Evolutionary conservation across 495 filamentous ascomycete genomes (phyloP).

Genomic region (Lasiosphaeria miniovina): DNA sequence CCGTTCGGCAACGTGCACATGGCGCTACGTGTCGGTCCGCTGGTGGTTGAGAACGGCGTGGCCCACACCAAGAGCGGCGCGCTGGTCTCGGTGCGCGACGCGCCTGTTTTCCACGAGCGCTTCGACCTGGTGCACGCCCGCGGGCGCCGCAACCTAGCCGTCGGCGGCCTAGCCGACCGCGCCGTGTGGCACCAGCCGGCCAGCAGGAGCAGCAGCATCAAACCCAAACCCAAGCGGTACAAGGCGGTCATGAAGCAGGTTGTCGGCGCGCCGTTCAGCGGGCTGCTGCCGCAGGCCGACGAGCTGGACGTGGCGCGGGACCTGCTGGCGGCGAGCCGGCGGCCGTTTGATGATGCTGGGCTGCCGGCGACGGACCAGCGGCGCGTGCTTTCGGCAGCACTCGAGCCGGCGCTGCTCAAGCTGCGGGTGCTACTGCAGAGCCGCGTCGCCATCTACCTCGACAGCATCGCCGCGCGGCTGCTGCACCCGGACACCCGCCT

Average conservation of each 20-base stretch:
- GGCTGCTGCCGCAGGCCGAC: slow-evolving; percentile 16
- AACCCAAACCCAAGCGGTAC: slow-evolving; percentile 32
- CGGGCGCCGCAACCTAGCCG: background rate
- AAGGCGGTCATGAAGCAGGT: slow-evolving; percentile 45
- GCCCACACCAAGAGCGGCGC: slow-evolving; percentile 30
- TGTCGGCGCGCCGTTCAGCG: slow-evolving; percentile 36
- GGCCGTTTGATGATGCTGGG: background rate
- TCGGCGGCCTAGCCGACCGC: background rate
- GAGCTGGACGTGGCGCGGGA: slow-evolving; percentile 28
- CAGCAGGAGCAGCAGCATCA: slow-evolving; percentile 9
- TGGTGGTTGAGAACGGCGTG: slow-evolving; percentile 44
- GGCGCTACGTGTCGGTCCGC: slow-evolving; percentile 39
- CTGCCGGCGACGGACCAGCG: background rate
- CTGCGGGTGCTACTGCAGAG: background rate
- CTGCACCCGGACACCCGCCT: slow-evolving; percentile 21
- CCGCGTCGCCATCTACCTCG: background rate
- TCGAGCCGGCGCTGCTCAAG: background rate
- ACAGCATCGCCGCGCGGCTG: slow-evolving; percentile 28
- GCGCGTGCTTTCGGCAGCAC: background rate
- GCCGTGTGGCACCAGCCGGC: slow-evolving; percentile 15
- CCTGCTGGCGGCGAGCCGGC: background rate
- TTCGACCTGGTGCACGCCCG: background rate
- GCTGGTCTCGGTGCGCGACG: slow-evolving; percentile 30
- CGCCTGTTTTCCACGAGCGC: slow-evolving; percentile 14
- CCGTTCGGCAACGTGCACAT: slow-evolving; percentile 42